Base-by-base conservation (phyloP, 2,329 filamentous ascomycete genomes). In the Clonostachys byssicola region DNA sequence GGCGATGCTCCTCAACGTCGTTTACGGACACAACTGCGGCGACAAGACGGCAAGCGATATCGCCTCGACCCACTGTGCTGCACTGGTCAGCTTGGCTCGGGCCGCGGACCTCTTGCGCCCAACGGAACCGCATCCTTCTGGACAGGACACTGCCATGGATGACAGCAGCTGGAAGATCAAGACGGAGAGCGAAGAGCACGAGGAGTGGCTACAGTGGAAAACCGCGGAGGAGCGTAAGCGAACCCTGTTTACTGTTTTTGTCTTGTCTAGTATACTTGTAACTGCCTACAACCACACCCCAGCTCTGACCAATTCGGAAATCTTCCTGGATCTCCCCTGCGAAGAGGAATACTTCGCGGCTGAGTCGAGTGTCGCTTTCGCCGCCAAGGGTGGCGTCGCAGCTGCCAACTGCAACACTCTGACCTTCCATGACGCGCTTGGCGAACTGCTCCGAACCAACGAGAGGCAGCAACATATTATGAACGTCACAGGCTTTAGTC, bases 1-100 rank as follows among this genome's bases (percentile, higher is more conserved):
- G 66, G 90, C 92, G 1, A 97, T 97, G 92, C 74, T 97, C 9
- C 77, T 99, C 44, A 97, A 96, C 61, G 89, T 97, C 36, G 88
- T 96, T 14, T 97, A 96, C 62, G 92, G 92, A 13, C 89, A 96
- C 65, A 95, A 95, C 55, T 95, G 91, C 62, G 90, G 89, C 36
- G 92, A 97, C 63, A 92, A 95, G 70, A 86, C 84, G 46, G 88
- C 90, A 18, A 90, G 89, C 50, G 91, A 96, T 62, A 95, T 95
- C 59, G 92, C 92, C 2, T 92, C 87, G 52, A 96, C 89, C 2
- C 92, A 97, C 62, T 95, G 89, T 62, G 89, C 91, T 8, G 89
- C 92, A 17, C 73, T 99, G 40, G 90, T 96, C 46, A 95, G 90
- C 62, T 80, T 99, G 45, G 91, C 92, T 5, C 86, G 92, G 60